Evolutionary conservation across 2,329 filamentous ascomycete genomes (phyloP), one percentile per base, ranked within the genome.

Genomic region (Alternaria ventricosa): DNA sequence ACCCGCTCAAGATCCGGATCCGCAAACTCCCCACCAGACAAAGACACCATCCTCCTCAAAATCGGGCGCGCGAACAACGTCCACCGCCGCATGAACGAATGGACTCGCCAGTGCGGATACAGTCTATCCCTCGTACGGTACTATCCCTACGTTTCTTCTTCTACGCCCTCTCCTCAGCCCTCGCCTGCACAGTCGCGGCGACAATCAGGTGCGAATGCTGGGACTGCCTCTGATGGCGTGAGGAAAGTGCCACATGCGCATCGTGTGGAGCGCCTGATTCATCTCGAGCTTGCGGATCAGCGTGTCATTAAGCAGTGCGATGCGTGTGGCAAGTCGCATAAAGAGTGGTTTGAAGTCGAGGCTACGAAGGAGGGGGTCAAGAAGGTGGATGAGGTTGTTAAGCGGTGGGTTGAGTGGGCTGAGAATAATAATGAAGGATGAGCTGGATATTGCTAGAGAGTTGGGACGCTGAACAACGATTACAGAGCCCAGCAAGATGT

Each of bases 331-430:
- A 90, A 89, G 74, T 90, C 93, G 72, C 96, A 99, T 79, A 85
- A 90, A 56, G 96, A 99, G 82, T 99, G 95, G 95, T 99, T 99
- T 78, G 92, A 96, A 81, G 89, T 97, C 1, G 89, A 92, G 65
- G 92, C 92, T 0, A 90, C 84, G 22, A 87, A 89, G 67, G 86
- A 90, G 27, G 92, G 90, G 0, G 85, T 98, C 4, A 87, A 85
- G 64, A 85, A 75, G 25, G 87, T 92, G 10, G 90, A 92, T 80
- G 89, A 92, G 68, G 88, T 94, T 63, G 89, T 97, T 44, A 88
- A 90, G 75, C 83, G 93, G 68, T 99, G 96, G 96, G 89, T 94
- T 9, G 87, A 87, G 11, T 98, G 94, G 93, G 92, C 91, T 57
- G 91, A 92, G 79, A 60, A 51, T 22, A 60, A 56, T 12, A 67